Conservation (phyloP, 805 yeast species). For the Clavispora vitiphila region DNA sequence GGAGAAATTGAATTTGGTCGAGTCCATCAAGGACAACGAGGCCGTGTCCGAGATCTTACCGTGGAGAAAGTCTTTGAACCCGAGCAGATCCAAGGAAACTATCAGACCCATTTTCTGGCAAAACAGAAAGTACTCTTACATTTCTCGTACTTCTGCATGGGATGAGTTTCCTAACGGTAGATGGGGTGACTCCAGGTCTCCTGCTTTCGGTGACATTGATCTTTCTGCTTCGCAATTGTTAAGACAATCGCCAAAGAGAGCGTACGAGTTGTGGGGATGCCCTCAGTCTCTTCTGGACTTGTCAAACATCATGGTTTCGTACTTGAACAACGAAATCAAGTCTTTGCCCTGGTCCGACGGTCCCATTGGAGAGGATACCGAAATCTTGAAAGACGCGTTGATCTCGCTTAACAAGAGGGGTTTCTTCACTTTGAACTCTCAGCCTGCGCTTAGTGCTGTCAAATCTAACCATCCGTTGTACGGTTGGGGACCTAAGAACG, state of each 20-base stretch:
- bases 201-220: conserved; percentile 91
- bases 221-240: conserved; percentile 73
- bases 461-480: conserved; percentile 62
- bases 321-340: conserved; percentile 62
- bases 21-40: conserved; percentile 34
- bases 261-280: conserved; percentile 82
- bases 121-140: conserved; percentile 84
- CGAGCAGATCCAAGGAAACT: conserved; percentile 70
- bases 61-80: conserved; percentile 89
- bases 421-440: conserved; percentile 83
- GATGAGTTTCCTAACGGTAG: conserved; percentile 98
- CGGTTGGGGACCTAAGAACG: conserved; percentile 96
- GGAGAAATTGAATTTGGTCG: conserved; percentile 62
- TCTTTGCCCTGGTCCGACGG: conserved; percentile 95
- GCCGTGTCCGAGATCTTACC: conserved; percentile 50
- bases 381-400: conserved; percentile 53
- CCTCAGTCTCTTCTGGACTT: conserved; percentile 63
- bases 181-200: conserved; percentile 98
- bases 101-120: conserved; percentile 97
- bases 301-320: conserved; percentile 57
- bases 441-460: conserved; percentile 84
- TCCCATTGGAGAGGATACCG: conserved; percentile 75
- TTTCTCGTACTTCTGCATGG: conserved; percentile 87
- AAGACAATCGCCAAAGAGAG: conserved; percentile 76
- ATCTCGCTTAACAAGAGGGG: conserved; percentile 61